Percentiles rank a stretch among this genome's conserved stretches.
Conservation (phyloP, 129 eudicot genomes). For the Mikania micrantha region DNA sequence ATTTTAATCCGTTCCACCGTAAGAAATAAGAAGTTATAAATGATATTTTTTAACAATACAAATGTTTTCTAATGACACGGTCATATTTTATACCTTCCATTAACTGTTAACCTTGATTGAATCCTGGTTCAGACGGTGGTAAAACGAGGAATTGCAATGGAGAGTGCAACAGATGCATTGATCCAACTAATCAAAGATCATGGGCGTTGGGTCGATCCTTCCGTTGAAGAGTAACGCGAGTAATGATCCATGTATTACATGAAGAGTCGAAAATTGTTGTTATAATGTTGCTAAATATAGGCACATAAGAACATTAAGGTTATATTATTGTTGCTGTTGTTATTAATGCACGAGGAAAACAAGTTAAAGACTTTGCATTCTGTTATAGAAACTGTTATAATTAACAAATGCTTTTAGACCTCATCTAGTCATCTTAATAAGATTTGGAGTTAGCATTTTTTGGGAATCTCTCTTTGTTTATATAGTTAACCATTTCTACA, state of each 20-base stretch:
- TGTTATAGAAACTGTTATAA: neutral
- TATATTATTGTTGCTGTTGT: neutral
- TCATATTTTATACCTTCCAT: neutral
- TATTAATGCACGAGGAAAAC: neutral
- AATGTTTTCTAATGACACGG: neutral
- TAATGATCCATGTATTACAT: neutral
- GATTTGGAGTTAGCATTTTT: neutral
- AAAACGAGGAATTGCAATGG: slow-evolving; percentile 88
- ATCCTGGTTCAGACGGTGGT: slow-evolving; percentile 61
- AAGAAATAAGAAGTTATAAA: neutral
- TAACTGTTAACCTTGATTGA: neutral
- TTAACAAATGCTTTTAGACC: neutral
- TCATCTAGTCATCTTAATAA: neutral
- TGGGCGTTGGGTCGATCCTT: slow-evolving; percentile 98
- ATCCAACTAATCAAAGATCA: slow-evolving; percentile 88
- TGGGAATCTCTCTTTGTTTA: neutral
- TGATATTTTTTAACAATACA: neutral
- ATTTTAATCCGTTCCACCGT: too few species aligned
- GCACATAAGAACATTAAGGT: neutral
- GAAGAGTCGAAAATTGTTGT: neutral
- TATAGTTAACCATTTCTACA: too few species aligned
- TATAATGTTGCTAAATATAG: slow-evolving; percentile 10
- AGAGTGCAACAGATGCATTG: slow-evolving; percentile 77
- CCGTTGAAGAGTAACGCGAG: slow-evolving; percentile 53
- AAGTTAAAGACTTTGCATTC: neutral